Conservation (phyloP, 2,329 filamentous ascomycete species). For the Decorospora gaudefroyi region DNA sequence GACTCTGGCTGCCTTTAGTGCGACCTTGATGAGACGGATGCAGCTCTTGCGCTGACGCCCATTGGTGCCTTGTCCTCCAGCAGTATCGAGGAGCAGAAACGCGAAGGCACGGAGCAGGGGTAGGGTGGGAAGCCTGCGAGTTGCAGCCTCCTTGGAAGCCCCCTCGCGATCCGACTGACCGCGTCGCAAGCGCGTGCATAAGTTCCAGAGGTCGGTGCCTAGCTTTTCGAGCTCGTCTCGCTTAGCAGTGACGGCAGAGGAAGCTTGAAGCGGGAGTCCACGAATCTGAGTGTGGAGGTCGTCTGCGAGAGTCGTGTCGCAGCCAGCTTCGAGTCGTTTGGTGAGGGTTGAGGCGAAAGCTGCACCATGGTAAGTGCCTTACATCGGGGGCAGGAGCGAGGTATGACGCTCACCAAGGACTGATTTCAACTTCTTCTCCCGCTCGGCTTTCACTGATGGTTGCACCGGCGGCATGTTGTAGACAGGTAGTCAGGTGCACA, state of each 20-base stretch:
- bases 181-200: slow-evolving; percentile 59
- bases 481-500: too few species aligned
- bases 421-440: slow-evolving; percentile 44
- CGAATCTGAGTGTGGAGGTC: slow-evolving; percentile 52
- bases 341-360: slow-evolving; percentile 42
- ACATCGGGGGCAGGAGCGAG: background rate
- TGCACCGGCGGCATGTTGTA: slow-evolving; percentile 32
- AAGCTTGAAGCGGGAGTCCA: slow-evolving; percentile 40
- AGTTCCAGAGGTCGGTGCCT: slow-evolving; percentile 69
- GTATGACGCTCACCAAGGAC: slow-evolving; percentile 34
- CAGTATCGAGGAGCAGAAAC: slow-evolving; percentile 67
- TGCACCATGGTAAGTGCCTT: slow-evolving; percentile 22
- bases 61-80: slow-evolving; percentile 27
- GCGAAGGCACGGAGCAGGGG: slow-evolving; percentile 60
- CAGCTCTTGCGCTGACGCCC: slow-evolving; percentile 32
- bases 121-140: slow-evolving; percentile 26
- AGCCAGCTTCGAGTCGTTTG: slow-evolving; percentile 25
- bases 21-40: slow-evolving; percentile 66
- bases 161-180: slow-evolving; percentile 12
- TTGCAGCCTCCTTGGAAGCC: slow-evolving; percentile 42
- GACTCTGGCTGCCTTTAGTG: slow-evolving; percentile 66
- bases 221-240: slow-evolving; percentile 59
- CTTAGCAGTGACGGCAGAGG: slow-evolving; percentile 37
- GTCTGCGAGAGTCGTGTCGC: slow-evolving; percentile 30
- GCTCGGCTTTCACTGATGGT: slow-evolving; percentile 34